phyloP scores from a whole-genome alignment of 2,329 filamentous ascomycete species.

The Plectosphaerella cucumerina region DNA sequence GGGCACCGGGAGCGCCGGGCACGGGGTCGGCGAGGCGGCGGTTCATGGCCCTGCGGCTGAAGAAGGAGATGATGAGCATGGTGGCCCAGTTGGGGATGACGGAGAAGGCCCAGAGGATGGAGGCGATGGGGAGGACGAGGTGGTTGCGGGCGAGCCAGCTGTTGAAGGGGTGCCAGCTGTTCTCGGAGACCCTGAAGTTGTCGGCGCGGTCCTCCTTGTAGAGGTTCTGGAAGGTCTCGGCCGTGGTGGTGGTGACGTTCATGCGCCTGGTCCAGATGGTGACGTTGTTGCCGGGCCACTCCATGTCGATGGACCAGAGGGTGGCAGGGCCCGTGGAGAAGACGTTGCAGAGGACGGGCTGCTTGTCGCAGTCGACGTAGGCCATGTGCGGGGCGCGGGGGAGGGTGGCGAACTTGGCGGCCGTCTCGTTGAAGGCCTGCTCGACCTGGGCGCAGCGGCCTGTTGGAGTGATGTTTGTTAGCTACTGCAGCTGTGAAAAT shows the following conservation, averaged over 20 bases:
- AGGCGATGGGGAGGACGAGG: constrained; percentile 61
- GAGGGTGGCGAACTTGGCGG: constrained; percentile 56
- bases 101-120: constrained; percentile 62
- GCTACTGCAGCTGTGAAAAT: not conserved
- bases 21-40: constrained; percentile 18
- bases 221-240: constrained; percentile 58
- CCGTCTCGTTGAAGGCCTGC: constrained; percentile 62
- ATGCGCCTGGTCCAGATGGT: constrained; percentile 62
- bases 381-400: constrained; percentile 63
- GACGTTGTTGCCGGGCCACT: constrained; percentile 59
- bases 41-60: constrained; percentile 69
- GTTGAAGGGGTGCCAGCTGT: constrained; percentile 73
- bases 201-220: constrained; percentile 41
- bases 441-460: constrained; percentile 64
- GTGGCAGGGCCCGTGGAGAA: constrained; percentile 64
- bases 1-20: not conserved
- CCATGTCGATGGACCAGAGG: constrained; percentile 64
- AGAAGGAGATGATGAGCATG: constrained; percentile 71
- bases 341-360: constrained; percentile 70
- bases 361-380: constrained; percentile 68
- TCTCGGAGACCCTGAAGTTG: constrained; percentile 45
- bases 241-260: constrained; percentile 65
- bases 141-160: constrained; percentile 60
- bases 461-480: constrained; percentile 22
- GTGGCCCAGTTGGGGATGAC: constrained; percentile 70